Conservation (phyloP, 2,329 filamentous ascomycete species). For the Tetracladium maxilliforme region DNA sequence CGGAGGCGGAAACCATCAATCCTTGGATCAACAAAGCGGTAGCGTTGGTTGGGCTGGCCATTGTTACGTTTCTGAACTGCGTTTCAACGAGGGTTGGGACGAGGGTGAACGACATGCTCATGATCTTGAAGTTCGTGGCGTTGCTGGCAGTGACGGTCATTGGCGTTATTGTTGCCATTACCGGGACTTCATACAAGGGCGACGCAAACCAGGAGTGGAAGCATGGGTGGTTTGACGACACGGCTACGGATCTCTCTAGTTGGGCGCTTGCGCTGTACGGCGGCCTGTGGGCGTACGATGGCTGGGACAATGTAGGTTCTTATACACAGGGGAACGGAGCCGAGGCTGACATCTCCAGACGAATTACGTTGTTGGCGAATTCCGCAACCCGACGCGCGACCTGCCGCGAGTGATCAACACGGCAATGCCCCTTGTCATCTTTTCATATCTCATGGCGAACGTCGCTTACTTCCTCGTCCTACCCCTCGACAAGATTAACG, state of each 20-base stretch:
- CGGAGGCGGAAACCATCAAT: slow-evolving; percentile 68
- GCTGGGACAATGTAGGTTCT: slow-evolving; percentile 83
- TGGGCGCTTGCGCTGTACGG: slow-evolving; percentile 95
- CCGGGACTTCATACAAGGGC: slow-evolving; percentile 67
- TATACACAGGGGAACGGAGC: no score
- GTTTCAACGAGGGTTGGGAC: slow-evolving; percentile 82
- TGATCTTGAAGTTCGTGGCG: slow-evolving; percentile 94
- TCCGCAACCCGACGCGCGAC: slow-evolving; percentile 79
- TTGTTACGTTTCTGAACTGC: slow-evolving; percentile 78
- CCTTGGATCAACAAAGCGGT: slow-evolving; percentile 86
- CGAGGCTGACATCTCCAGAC: slow-evolving; percentile 39
- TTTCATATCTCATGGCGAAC: slow-evolving; percentile 83
- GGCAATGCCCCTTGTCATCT: slow-evolving; percentile 85
- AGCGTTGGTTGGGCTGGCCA: slow-evolving; percentile 58
- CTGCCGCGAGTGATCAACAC: slow-evolving; percentile 92
- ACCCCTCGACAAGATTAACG: slow-evolving; percentile 65
- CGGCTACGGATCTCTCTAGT: slow-evolving; percentile 61
- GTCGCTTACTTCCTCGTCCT: slow-evolving; percentile 90
- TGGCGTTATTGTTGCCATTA: slow-evolving; percentile 78
- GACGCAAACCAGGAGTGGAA: slow-evolving; percentile 77
- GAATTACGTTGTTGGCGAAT: slow-evolving; percentile 95
- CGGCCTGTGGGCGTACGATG: slow-evolving; percentile 94
- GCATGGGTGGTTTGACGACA: slow-evolving; percentile 77
- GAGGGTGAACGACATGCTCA: slow-evolving; percentile 77
- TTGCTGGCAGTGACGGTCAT: slow-evolving; percentile 74